Conservation (phyloP, 163 green algal species). For the Smithsoniella earleae region DNA sequence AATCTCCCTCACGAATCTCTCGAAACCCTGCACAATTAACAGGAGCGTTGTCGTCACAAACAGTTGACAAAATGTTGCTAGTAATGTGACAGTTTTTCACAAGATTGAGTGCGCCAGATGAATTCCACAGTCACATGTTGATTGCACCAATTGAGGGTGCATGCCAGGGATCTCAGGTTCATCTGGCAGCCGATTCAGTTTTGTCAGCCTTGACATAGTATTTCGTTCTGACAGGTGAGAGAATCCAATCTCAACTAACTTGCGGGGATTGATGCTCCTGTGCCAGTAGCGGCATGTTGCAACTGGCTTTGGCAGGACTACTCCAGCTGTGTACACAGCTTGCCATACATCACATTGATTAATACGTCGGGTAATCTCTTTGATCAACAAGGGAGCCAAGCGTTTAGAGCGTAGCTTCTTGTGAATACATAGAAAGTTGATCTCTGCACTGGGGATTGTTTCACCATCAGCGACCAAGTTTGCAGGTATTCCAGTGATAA, state of each 20-base stretch:
- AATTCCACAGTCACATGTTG: too few relatives aligned
- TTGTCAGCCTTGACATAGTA: constrained; percentile 89
- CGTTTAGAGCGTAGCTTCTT: constrained; percentile 96
- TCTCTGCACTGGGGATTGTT: constrained; percentile 78
- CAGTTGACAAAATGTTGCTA: too few relatives aligned
- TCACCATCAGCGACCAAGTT: constrained; percentile 45
- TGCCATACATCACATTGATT: constrained; percentile 86
- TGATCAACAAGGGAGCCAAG: constrained; percentile 94
- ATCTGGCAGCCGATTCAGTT: constrained; percentile 87
- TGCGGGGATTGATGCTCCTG: constrained; percentile 87
- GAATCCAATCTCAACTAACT: constrained; percentile 93
- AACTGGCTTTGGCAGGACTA: constrained; percentile 84
- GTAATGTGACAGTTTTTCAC: too few relatives aligned
- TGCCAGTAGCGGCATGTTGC: constrained; percentile 92
- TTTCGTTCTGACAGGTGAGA: constrained; percentile 62
- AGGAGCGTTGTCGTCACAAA: too few relatives aligned
- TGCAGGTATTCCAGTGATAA: constrained; percentile 86
- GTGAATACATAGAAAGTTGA: constrained; percentile 99
- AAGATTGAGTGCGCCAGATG: too few relatives aligned
- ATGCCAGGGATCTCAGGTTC: constrained; percentile 62
- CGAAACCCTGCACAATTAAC: constrained; percentile 11
- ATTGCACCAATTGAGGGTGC: too few relatives aligned
- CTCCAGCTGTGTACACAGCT: constrained; percentile 93
- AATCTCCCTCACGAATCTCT: background rate
- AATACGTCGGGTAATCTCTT: constrained; percentile 87